These are phyloP conservation scores for Draba incana DNA, from an alignment of 345 rosid genomes.

Conservation along the genomic window DNA sequence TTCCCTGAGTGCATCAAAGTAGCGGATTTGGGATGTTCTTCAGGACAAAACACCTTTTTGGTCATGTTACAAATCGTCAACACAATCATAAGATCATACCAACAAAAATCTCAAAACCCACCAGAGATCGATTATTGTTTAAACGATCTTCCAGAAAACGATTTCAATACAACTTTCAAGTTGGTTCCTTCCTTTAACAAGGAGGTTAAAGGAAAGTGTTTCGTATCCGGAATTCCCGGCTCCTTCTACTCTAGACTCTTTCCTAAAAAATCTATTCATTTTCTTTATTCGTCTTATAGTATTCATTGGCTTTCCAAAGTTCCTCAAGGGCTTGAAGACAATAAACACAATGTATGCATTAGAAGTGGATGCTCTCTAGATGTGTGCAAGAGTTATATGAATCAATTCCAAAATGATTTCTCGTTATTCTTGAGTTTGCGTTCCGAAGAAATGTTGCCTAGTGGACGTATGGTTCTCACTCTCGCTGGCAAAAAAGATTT, in stretches of 20 bases:
- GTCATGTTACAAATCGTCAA: constrained; percentile 3
- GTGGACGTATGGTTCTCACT: constrained; percentile 46
- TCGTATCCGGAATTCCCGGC: constrained; percentile 43
- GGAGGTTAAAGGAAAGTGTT: constrained; percentile 18
- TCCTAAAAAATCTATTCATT: constrained; percentile 31
- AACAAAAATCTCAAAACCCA: neutral
- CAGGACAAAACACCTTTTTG: constrained; percentile 47
- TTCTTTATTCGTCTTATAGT: constrained; percentile 42
- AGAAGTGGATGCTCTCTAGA: constrained; percentile 34
- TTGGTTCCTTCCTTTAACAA: constrained; percentile 8
- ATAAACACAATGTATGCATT: constrained; percentile 27
- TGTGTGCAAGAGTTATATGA: constrained; percentile 38
- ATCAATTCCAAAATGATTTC: constrained; percentile 51
- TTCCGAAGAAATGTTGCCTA: constrained; percentile 40
- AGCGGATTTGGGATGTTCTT: constrained; percentile 51
- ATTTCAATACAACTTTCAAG: constrained; percentile 37
- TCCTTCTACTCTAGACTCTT: constrained; percentile 50
- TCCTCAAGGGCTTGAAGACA: constrained; percentile 29
- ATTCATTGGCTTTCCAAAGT: constrained; percentile 45
- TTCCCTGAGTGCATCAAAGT: constrained; percentile 17
- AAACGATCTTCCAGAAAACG: constrained; percentile 22
- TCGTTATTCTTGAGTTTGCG: constrained; percentile 40
- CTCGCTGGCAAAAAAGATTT: constrained; percentile 35
- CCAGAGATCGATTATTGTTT: constrained; percentile 29
- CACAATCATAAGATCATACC: neutral